Conservation (phyloP, 2,329 filamentous ascomycete species). For the Colletotrichum tropicale region DNA sequence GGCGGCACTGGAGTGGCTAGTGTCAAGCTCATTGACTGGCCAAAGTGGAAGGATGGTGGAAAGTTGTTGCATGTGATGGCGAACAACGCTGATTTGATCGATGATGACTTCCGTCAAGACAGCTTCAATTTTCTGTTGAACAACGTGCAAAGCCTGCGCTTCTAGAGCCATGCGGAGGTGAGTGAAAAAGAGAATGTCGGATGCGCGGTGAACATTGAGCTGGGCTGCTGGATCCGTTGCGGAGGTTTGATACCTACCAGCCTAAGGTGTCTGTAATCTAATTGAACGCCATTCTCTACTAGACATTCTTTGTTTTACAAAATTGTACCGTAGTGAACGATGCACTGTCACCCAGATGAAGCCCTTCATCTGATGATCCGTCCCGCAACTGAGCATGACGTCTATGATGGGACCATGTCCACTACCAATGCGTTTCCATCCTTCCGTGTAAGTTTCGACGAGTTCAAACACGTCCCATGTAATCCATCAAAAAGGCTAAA, state of each 20-base stretch:
- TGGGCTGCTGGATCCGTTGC: background rate
- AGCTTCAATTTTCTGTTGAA: constrained; percentile 21
- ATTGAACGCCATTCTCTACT: background rate
- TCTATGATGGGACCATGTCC: background rate
- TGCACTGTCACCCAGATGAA: accelerated
- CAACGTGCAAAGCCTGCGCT: constrained; percentile 7
- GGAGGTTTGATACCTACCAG: background rate
- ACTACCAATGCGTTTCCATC: background rate
- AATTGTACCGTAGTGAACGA: background rate
- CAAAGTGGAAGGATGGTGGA: constrained; percentile 43
- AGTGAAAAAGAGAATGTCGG: background rate
- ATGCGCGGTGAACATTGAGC: background rate
- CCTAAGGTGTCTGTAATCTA: background rate
- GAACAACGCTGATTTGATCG: constrained; percentile 8
- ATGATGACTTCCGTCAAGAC: constrained; percentile 23
- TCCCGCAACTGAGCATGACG: background rate
- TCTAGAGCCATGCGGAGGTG: background rate
- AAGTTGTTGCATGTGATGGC: constrained; percentile 35
- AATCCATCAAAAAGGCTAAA: background rate
- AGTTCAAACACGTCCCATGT: background rate
- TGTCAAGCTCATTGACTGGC: constrained; percentile 21
- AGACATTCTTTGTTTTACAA: too few species aligned
- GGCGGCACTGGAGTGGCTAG: constrained; percentile 22
- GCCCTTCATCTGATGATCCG: background rate
- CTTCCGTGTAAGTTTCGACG: background rate